Conservation (phyloP, 768 basidiomycete genomes). For the Mycena amicta region DNA sequence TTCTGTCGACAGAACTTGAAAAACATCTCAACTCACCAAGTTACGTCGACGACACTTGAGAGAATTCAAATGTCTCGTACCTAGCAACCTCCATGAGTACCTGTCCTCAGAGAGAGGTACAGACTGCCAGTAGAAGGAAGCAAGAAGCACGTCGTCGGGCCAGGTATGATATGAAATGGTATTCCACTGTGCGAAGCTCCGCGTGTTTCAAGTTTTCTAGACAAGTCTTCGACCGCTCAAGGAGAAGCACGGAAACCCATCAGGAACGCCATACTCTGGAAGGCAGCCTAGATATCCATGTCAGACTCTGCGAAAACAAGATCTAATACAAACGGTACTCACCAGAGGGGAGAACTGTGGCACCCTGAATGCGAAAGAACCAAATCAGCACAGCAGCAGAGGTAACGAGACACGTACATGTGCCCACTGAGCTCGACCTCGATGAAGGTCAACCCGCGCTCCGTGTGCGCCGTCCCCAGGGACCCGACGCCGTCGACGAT, state of each 20-base stretch:
- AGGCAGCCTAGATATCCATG: conserved; percentile 29
- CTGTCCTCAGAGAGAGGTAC: too few species aligned
- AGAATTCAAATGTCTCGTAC: too few species aligned
- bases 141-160: too few species aligned
- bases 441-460: conserved; percentile 67
- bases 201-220: neutral
- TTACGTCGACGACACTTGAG: too few species aligned
- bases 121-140: too few species aligned
- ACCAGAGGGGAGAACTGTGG: conserved; percentile 61
- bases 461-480: conserved; percentile 63
- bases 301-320: neutral
- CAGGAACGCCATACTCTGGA: conserved; percentile 69
- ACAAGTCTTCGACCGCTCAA: conserved; percentile 23
- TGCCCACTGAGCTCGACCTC: conserved; percentile 74
- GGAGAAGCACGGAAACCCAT: conserved; percentile 62
- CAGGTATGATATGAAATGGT: too few species aligned
- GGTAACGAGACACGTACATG: conserved; percentile 50
- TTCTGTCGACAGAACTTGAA: too few species aligned
- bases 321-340: neutral
- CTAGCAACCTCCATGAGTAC: too few species aligned
- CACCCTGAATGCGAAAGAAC: conserved; percentile 42
- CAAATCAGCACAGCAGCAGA: neutral
- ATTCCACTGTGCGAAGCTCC: too few species aligned
- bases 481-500: conserved; percentile 72
- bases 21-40: too few species aligned